Base-by-base conservation (phyloP, 352 stramenopile species). In the Globisporangium nagaii region DNA sequence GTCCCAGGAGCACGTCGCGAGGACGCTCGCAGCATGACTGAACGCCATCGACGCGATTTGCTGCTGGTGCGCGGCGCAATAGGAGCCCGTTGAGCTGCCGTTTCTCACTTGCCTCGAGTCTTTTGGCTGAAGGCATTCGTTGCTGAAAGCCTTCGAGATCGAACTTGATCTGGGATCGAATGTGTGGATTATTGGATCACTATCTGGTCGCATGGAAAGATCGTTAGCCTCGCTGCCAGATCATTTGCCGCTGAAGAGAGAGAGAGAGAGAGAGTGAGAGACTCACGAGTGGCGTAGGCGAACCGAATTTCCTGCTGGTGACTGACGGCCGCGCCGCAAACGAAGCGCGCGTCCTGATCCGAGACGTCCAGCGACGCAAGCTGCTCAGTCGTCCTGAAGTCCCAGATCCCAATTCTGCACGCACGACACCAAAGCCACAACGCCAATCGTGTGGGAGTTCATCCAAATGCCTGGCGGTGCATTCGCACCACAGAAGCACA, bases 1-100 rank as follows among this genome's bases (percentile, higher is more conserved):
- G 42, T 88, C 78, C 58, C 69, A 82, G 8, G 75, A 85, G 19
- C 65, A 63, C 0, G 78, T 86, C 3, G 66, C 78, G 6, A 88
- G 63, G 3, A 76, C 5, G 3, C 31, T 20, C 9, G 57, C 61
- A n/a, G 39, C 13, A n/a, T 74, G 57, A 20, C 37, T 79, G 53
- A 86, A 79, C 36, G 57, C 17, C 55, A 85, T 72, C 7, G 56
- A 66, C n/a, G 59, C 50, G 12, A 88, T 85, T 12, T 73, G 65
- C 56, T 86, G 75, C 34, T 88, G 69, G 37, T 88, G 78, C 1
- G 67, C 60, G 2, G 60, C 15, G 28, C 47, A 56, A n/a, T 40
- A 57, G 11, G 27, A 24, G 4, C 15, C 25, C 13, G 7, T 47
- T 13, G 42, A 9, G 19, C 3, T 4, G 20, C 10, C 3, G 2